These are phyloP conservation scores for Ceratocystis cacaofunesta DNA, from an alignment of 2,329 filamentous ascomycete species.

Conservation along the genomic window DNA sequence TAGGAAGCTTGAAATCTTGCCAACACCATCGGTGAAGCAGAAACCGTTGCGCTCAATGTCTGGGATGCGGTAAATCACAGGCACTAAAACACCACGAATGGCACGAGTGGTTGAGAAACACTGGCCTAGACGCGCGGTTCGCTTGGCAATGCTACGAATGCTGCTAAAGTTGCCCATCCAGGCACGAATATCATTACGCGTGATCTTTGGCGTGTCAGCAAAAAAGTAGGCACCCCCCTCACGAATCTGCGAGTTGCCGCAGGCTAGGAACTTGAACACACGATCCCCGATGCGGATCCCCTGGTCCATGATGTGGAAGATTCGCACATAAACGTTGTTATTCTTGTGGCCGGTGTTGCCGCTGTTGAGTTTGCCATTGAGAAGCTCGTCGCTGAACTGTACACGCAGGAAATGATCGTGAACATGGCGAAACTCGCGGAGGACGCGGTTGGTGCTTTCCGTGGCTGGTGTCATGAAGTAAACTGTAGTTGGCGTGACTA, in stretches of 20 bases:
- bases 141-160: constrained; percentile 75
- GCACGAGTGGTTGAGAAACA: constrained; percentile 88
- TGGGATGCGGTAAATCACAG: constrained; percentile 42
- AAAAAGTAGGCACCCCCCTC: constrained; percentile 93
- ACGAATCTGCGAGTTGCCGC: constrained; percentile 87
- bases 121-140: constrained; percentile 77
- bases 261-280: constrained; percentile 78
- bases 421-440: constrained; percentile 53
- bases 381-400: constrained; percentile 72
- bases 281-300: constrained; percentile 74
- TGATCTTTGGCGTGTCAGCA: constrained; percentile 49
- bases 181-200: constrained; percentile 59
- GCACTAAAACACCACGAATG: constrained; percentile 48
- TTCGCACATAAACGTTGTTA: constrained; percentile 57
- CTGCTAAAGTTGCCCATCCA: constrained; percentile 80
- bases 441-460: constrained; percentile 76
- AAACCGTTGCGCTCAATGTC: constrained; percentile 57
- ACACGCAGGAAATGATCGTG: constrained; percentile 76
- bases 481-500: constrained; percentile 71
- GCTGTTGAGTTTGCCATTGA: constrained; percentile 44
- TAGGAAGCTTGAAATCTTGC: constrained; percentile 71
- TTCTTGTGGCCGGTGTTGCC: constrained; percentile 39
- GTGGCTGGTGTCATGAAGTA: constrained; percentile 62
- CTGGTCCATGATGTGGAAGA: constrained; percentile 55
- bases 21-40: constrained; percentile 82